Evolutionary conservation across 257 asterid genomes (phyloP).

Genomic region (Rauvolfia tetraphylla): DNA sequence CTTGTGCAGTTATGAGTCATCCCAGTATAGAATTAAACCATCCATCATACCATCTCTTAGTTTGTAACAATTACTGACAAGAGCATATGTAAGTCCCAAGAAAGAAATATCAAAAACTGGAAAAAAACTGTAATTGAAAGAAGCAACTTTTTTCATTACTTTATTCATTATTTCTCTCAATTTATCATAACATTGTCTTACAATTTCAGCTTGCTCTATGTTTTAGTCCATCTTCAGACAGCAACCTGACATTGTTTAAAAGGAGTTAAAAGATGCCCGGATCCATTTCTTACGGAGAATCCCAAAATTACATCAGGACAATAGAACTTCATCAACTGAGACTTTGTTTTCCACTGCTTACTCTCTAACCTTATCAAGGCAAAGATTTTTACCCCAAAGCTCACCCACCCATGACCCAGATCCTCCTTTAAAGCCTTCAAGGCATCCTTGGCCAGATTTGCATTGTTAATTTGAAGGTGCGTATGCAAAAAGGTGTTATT

Average conservation of each 20-base stretch:
- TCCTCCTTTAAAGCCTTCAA: conserved; percentile 25
- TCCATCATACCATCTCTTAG: not conserved
- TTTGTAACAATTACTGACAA: not conserved
- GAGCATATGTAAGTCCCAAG: not conserved
- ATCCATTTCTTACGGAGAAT: conserved; percentile 17
- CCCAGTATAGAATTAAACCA: not conserved
- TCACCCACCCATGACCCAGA: conserved; percentile 32
- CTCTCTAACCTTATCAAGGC: conserved; percentile 22
- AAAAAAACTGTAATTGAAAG: not conserved
- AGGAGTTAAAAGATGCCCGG: conserved; percentile 28
- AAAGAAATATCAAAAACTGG: not conserved
- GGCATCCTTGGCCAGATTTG: conserved; percentile 18
- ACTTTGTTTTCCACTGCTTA: conserved; percentile 11
- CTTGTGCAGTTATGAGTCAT: not conserved
- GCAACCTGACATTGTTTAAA: conserved; percentile 29
- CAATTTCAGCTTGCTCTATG: not conserved
- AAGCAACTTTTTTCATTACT: no score
- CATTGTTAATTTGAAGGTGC: conserved; percentile 19
- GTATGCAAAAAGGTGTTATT: conserved; percentile 14
- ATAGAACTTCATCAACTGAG: conserved; percentile 28
- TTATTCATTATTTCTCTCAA: not conserved
- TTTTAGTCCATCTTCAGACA: conserved; percentile 7
- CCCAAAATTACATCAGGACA: conserved; percentile 32
- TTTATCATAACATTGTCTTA: not conserved
- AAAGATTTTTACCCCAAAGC: conserved; percentile 23